Evolutionary conservation across 176 grass and related monocot species (phyloP).

Genomic region (Calamus simplicifolius): DNA sequence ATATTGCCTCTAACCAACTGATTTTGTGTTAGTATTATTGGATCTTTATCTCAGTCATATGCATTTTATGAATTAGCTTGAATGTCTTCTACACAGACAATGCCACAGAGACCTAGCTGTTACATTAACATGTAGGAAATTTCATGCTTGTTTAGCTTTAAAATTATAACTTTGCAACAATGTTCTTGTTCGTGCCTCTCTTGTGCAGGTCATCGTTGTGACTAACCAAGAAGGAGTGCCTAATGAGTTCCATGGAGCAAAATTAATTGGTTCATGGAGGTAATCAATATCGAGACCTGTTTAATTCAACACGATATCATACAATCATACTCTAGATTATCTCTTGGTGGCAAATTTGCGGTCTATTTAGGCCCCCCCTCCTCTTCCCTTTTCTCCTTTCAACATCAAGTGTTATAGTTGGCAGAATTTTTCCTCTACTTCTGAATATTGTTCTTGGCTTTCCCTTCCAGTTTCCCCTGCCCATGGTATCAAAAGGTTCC

Average conservation of each 20-base stretch:
- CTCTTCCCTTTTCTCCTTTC: not conserved
- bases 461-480: constrained; percentile 76
- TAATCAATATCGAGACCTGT: constrained; percentile 18
- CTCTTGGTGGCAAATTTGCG: not conserved
- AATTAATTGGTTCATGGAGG: constrained; percentile 94
- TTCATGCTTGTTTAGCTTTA: not conserved
- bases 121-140: too few relatives aligned
- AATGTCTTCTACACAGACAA: too few relatives aligned
- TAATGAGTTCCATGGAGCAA: constrained; percentile 87
- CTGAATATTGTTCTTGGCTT: not conserved
- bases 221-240: constrained; percentile 92
- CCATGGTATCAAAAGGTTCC: constrained; percentile 89
- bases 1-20: not conserved
- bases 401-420: not conserved
- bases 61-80: too few relatives aligned
- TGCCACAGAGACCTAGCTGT: too few relatives aligned
- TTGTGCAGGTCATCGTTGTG: constrained; percentile 72
- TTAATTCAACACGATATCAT: not conserved
- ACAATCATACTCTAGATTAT: not conserved
- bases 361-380: too few relatives aligned
- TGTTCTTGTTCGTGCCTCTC: constrained; percentile 7
- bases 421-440: constrained; percentile 10
- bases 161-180: not conserved
- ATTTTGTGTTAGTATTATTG: not conserved
- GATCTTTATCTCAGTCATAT: not conserved